These are phyloP conservation scores for Umbellularia californica DNA, from an alignment of 164 flowering plant species.

Conservation along the genomic window DNA sequence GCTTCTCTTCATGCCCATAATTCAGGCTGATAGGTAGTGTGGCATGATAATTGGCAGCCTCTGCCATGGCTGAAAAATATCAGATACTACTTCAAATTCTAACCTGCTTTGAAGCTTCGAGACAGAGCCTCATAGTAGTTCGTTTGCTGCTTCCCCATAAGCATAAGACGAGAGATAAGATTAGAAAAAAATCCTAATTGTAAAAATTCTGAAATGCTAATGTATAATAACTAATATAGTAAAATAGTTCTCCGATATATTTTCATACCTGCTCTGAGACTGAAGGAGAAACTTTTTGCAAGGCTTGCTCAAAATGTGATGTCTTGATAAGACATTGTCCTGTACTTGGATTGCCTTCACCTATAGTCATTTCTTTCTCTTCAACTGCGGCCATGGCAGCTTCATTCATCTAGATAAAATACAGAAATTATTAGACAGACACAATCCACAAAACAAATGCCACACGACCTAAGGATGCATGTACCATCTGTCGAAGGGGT, in stretches of 20 bases:
- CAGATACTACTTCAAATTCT: conserved; percentile 2
- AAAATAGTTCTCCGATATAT: no score
- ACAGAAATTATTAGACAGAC: not conserved
- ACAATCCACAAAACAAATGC: not conserved
- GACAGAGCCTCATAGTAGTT: conserved; percentile 31
- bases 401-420: conserved; percentile 48
- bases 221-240: no score
- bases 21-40: no score
- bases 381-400: conserved; percentile 74
- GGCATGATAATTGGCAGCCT: not conserved
- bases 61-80: not conserved
- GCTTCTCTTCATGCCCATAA: no score
- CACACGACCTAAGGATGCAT: not conserved
- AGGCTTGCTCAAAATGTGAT: conserved; percentile 59
- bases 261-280: conserved; percentile 55
- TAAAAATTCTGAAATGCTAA: not conserved
- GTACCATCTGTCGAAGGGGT: not conserved
- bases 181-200: not conserved
- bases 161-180: not conserved
- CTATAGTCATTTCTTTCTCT: conserved; percentile 28
- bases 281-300: conserved; percentile 55
- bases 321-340: conserved; percentile 41
- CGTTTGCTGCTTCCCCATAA: conserved; percentile 32
- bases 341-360: conserved; percentile 10
- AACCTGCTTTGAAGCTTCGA: conserved; percentile 27